These are phyloP conservation scores for Crithidia fasciculata DNA, from an alignment of 208 protist genomes.

Conservation along the genomic window DNA sequence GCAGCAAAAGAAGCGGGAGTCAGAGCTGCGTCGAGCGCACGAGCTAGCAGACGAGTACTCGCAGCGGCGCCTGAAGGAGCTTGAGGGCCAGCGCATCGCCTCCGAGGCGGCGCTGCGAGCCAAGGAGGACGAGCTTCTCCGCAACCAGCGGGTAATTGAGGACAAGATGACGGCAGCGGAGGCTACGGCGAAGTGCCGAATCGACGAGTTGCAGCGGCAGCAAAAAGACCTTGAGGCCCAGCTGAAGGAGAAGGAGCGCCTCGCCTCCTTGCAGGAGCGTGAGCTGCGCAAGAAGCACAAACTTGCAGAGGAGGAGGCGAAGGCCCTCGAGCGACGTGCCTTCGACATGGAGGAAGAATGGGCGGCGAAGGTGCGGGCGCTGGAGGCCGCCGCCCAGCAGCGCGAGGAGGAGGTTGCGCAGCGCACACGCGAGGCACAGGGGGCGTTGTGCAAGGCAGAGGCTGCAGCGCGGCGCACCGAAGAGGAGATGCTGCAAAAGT, in stretches of 20 bases:
- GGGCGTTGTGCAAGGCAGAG: constrained; percentile 43
- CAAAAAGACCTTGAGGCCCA: constrained; percentile 54
- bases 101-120: constrained; percentile 50
- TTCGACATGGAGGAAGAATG: constrained; percentile 56
- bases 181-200: constrained; percentile 39
- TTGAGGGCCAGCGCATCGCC: constrained; percentile 55
- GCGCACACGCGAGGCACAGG: constrained; percentile 47
- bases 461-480: constrained; percentile 45
- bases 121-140: constrained; percentile 48
- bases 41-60: constrained; percentile 37
- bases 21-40: constrained; percentile 47
- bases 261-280: constrained; percentile 42
- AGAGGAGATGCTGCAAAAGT: constrained; percentile 55
- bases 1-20: constrained; percentile 59
- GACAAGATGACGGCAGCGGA: constrained; percentile 54
- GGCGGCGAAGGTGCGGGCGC: constrained; percentile 38
- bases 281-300: constrained; percentile 46
- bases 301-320: constrained; percentile 49
- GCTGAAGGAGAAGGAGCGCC: constrained; percentile 55
- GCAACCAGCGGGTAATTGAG: constrained; percentile 55
- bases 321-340: constrained; percentile 39
- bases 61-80: constrained; percentile 45
- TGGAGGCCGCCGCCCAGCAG: constrained; percentile 45
- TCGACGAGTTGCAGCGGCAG: constrained; percentile 59
- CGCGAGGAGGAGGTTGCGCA: constrained; percentile 53